Conservation (phyloP, 208 protist genomes). For the Angomonas deanei region DNA sequence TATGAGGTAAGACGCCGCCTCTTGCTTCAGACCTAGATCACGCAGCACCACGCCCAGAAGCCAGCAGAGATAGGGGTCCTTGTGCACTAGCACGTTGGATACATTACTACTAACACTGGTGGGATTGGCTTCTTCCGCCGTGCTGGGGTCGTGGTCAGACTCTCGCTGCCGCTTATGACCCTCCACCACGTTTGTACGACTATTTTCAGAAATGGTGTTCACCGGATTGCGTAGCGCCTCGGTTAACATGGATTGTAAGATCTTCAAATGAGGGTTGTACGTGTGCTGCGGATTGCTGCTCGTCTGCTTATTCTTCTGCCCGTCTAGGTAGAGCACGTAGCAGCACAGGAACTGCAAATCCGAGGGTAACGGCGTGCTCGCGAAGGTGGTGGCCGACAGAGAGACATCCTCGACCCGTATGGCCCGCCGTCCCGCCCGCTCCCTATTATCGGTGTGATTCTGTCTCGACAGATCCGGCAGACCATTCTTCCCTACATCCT, state of each 20-base stretch:
- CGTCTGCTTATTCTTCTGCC: conserved; percentile 41
- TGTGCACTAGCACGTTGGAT: conserved; percentile 13
- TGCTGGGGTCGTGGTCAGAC: not conserved
- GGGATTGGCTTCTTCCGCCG: not conserved
- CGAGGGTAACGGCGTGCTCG: conserved; percentile 25
- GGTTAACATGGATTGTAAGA: conserved; percentile 56
- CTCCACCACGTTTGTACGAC: not conserved
- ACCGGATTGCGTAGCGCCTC: conserved; percentile 42
- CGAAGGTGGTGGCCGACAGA: conserved; percentile 12
- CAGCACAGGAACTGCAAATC: conserved; percentile 64
- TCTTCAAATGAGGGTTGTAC: conserved; percentile 59
- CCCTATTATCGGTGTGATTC: not conserved
- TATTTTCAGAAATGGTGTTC: conserved; percentile 3
- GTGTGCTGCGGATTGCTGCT: conserved; percentile 33
- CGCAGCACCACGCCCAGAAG: conserved; percentile 77
- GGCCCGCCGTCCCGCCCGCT: not conserved
- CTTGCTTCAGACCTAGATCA: conserved; percentile 67
- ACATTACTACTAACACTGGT: not conserved
- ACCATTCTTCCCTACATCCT: not conserved
- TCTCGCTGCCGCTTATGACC: conserved; percentile 1
- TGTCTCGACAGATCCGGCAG: too few relatives aligned
- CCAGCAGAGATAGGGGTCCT: conserved; percentile 82
- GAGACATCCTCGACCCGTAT: not conserved
- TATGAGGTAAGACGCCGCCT: conserved; percentile 62
- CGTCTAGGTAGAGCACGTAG: conserved; percentile 79